These are phyloP conservation scores for Phaeolepiota aurea DNA, from an alignment of 768 basidiomycete species.

Conservation along the genomic window DNA sequence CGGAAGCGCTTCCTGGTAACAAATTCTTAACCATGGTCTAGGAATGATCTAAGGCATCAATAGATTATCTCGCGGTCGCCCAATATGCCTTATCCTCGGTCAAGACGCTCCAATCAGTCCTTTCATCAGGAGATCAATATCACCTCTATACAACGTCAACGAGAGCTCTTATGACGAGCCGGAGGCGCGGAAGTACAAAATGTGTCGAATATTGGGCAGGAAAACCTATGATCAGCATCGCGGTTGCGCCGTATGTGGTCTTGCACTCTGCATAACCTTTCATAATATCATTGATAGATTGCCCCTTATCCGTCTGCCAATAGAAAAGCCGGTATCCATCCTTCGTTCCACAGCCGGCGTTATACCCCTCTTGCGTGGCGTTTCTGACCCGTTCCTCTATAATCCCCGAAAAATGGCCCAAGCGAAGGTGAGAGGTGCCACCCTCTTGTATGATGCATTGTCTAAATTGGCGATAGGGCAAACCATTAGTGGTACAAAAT, in stretches of 20 bases:
- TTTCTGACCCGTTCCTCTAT: conserved; percentile 81
- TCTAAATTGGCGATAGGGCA: conserved; percentile 26
- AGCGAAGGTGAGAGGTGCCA: conserved; percentile 39
- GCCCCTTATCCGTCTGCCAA: conserved; percentile 59
- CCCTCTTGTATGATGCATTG: not conserved
- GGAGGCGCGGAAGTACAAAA: conserved; percentile 67
- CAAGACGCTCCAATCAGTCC: conserved; percentile 57
- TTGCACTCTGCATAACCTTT: conserved; percentile 3
- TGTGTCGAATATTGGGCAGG: conserved; percentile 84
- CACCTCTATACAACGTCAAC: conserved; percentile 67
- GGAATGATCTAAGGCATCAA: not conserved
- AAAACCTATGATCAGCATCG: conserved; percentile 69
- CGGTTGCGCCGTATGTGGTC: conserved; percentile 60
- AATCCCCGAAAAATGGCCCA: conserved; percentile 68
- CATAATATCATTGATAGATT: conserved; percentile 34
- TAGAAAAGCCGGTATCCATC: conserved; percentile 61
- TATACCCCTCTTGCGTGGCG: conserved; percentile 45
- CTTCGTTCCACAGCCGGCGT: conserved; percentile 34
- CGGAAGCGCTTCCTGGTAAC: conserved; percentile 83
- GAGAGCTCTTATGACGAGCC: conserved; percentile 65
- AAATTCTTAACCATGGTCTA: not conserved
- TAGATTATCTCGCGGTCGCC: conserved; percentile 81
- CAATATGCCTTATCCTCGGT: conserved; percentile 87
- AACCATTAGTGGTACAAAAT: conserved; percentile 68
- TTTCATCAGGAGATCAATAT: conserved; percentile 72